Evolutionary conservation across 2,329 filamentous ascomycete genomes (phyloP).

Genomic region (Talaromyces sp.): DNA sequence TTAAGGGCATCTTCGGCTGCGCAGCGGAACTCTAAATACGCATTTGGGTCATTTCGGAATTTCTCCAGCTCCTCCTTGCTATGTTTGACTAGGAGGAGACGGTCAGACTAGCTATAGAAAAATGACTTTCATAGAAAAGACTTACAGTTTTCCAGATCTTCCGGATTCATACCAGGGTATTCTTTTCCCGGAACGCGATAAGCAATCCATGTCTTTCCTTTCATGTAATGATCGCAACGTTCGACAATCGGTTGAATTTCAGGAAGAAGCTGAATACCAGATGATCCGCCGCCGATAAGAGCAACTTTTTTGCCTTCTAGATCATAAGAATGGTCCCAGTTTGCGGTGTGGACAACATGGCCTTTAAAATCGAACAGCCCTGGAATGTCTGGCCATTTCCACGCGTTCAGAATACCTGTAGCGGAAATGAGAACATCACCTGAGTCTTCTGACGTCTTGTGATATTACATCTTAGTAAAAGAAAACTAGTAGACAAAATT

Average conservation of each 20-base stretch:
- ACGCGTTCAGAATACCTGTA: constrained; percentile 26
- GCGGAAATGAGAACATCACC: constrained; percentile 20
- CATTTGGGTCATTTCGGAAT: no score
- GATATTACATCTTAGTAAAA: constrained; percentile 21
- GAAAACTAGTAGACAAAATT: not conserved
- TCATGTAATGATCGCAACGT: constrained; percentile 8
- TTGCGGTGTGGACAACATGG: constrained; percentile 32
- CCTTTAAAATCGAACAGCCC: constrained; percentile 39
- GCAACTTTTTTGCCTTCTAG: constrained; percentile 6
- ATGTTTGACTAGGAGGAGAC: no score
- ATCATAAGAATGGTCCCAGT: constrained; percentile 22
- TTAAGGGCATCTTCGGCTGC: no score
- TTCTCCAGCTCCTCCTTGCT: no score
- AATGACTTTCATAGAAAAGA: no score
- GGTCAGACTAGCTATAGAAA: no score
- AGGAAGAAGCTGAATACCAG: constrained; percentile 17
- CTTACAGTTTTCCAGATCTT: no score
- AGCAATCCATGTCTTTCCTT: no score
- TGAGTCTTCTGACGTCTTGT: constrained; percentile 14
- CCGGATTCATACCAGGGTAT: no score
- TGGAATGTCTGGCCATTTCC: constrained; percentile 37
- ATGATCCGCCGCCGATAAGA: not conserved
- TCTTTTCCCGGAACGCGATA: no score
- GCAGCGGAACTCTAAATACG: no score
- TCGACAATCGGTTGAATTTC: not conserved